Evolutionary conservation across 192 early-diverging fungal genomes (phyloP), one percentile per base, ranked within the genome.

Genomic region (Pilaira anomala): DNA sequence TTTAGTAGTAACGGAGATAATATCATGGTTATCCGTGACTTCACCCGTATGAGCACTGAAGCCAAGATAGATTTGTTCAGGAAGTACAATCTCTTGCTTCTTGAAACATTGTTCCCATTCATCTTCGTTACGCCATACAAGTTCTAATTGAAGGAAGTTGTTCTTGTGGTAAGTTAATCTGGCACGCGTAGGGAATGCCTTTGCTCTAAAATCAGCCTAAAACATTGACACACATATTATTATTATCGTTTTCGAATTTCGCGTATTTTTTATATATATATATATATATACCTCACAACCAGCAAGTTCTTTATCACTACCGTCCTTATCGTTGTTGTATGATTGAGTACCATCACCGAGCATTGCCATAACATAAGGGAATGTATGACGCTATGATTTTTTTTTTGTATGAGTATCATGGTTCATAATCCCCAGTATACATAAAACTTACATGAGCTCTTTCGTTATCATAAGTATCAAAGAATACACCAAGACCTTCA

Each of bases 391-490:
- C 66, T 73, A 63, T 28, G 33, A 25, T 13, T 39, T 1, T 25
- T 45, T 33, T 16, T n/a, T n/a, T n/a, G n/a, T n/a, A n/a, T n/a
- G n/a, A n/a, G n/a, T n/a, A n/a, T n/a, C n/a, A n/a, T n/a, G n/a
- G n/a, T n/a, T n/a, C n/a, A n/a, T n/a, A n/a, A n/a, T n/a, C n/a
- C n/a, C n/a, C n/a, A n/a, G n/a, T n/a, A n/a, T n/a, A n/a, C n/a
- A n/a, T n/a, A n/a, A n/a, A n/a, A n/a, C 68, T 63, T 75, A 82
- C 80, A 57, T 72, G 60, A 14, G 71, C 73, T 60, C 86, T 72
- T 63, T 87, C 80, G 70, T 98, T 97, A 46, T 91, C 81, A 68
- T 96, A 97, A 12, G 95, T 96, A 77, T 98, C 97, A 73, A 99
- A 96, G 64, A 98, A 92, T 46, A 99, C 72, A 12, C 95, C 97